A percentile compares a stretch with the other conserved stretches of the same genome.
Conservation (phyloP, 805 yeast genomes). For the Metschnikowia colocasiae region DNA sequence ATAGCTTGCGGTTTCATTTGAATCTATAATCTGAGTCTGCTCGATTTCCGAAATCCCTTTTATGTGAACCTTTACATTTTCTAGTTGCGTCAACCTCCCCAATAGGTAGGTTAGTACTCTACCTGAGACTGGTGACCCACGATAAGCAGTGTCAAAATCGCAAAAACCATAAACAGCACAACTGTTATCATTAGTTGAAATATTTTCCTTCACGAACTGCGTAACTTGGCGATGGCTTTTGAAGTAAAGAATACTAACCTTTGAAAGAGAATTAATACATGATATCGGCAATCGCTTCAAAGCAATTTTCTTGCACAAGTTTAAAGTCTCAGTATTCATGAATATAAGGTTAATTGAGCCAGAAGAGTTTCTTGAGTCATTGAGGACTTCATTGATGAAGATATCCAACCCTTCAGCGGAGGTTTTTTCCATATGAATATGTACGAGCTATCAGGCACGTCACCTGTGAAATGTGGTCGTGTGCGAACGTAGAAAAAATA, state of each 20-base stretch:
- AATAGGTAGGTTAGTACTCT: neutral
- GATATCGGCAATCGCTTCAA: neutral
- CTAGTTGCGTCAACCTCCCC: neutral
- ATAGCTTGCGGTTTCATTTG: neutral
- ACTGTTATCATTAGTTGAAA: neutral
- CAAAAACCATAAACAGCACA: constrained; percentile 1
- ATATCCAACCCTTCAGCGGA: neutral
- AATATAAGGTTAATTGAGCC: neutral
- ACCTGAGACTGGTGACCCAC: neutral
- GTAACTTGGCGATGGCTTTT: neutral
- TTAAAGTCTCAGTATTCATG: neutral
- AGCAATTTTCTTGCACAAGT: neutral
- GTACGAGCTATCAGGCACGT: neutral
- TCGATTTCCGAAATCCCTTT: neutral
- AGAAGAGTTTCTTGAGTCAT: neutral
- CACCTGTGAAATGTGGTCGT: constrained; percentile 1
- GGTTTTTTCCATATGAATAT: neutral
- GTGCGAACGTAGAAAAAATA: constrained; percentile 4
- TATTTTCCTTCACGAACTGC: neutral
- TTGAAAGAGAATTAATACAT: neutral
- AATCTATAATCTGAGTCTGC: neutral
- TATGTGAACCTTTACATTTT: neutral
- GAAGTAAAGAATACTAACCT: neutral
- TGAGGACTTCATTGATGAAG: neutral
- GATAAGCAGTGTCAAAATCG: neutral